A percentile compares a stretch with the other conserved stretches of the same genome.
Evolutionary conservation across 139 green algal genomes (phyloP).

Genomic region (Tetratostichococcus sp.): DNA sequence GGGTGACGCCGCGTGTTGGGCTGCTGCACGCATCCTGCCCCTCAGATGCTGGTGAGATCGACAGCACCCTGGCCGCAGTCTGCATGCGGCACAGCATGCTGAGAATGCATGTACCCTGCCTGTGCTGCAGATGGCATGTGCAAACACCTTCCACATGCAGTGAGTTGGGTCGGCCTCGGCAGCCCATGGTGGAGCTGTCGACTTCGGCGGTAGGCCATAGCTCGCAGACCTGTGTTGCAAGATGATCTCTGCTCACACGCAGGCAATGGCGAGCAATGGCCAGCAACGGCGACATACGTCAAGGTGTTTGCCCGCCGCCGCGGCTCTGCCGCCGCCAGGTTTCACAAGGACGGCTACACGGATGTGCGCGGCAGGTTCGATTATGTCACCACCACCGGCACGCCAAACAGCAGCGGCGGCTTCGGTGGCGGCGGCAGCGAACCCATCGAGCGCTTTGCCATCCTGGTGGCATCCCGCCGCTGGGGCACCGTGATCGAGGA

Average conservation of each 20-base stretch:
- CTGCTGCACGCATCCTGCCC: slow-evolving; percentile 16
- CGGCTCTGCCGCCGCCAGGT: neutral
- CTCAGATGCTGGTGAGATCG: neutral
- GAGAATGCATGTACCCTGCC: too few relatives aligned
- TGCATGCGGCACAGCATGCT: too few relatives aligned
- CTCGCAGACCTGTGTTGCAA: too few relatives aligned
- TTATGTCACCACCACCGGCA: slow-evolving; percentile 17
- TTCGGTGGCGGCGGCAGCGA: too few relatives aligned
- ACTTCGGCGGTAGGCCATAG: too few relatives aligned
- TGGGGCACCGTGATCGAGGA: slow-evolving; percentile 12
- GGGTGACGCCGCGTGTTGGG: neutral
- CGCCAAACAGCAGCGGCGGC: neutral
- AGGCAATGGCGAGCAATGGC: neutral
- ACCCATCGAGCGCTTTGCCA: slow-evolving; percentile 5
- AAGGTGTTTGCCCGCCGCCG: neutral
- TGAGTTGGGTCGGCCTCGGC: too few relatives aligned
- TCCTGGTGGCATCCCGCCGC: slow-evolving; percentile 3
- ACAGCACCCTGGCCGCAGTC: too few relatives aligned
- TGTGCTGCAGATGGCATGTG: too few relatives aligned
- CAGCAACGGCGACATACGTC: neutral
- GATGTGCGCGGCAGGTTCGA: slow-evolving; percentile 26
- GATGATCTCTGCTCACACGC: too few relatives aligned
- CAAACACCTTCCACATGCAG: too few relatives aligned
- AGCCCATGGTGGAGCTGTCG: too few relatives aligned
- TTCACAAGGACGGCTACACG: slow-evolving; percentile 30